Percentiles rank a stretch among this genome's conserved stretches.
These are phyloP conservation scores for Pleurotus ostreatus DNA, from an alignment of 768 basidiomycete species.

Conservation along the genomic window DNA sequence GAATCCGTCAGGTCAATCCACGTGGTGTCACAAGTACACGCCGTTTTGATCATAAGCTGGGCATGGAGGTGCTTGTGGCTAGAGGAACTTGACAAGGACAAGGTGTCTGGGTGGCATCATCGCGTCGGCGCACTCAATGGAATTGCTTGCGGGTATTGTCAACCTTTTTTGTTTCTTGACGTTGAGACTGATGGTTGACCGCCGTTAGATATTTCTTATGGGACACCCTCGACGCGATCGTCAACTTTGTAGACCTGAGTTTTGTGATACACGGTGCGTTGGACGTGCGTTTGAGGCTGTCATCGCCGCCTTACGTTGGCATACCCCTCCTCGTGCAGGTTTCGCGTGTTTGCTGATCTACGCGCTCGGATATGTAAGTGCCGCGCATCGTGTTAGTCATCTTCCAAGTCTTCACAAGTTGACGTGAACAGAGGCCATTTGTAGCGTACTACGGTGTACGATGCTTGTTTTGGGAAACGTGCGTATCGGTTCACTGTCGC, in stretches of 20 bases:
- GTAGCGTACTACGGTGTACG: slow-evolving; percentile 74
- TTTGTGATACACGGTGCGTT: slow-evolving; percentile 72
- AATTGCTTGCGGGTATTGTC: slow-evolving; percentile 60
- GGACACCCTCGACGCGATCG: slow-evolving; percentile 70
- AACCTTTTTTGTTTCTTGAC: not conserved
- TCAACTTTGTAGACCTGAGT: slow-evolving; percentile 67
- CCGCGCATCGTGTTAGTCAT: too few species aligned
- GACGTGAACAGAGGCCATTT: slow-evolving; percentile 54
- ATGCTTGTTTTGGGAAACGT: slow-evolving; percentile 83
- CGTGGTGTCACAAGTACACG: slow-evolving; percentile 71
- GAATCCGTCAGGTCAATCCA: slow-evolving; percentile 53
- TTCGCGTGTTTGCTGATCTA: slow-evolving; percentile 64
- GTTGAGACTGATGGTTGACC: not conserved
- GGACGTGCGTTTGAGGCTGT: not conserved
- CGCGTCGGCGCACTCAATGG: slow-evolving; percentile 55
- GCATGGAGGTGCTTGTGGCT: slow-evolving; percentile 50
- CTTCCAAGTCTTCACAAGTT: too few species aligned
- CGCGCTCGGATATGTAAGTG: slow-evolving; percentile 59
- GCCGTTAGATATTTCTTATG: slow-evolving; percentile 69
- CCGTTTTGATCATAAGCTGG: slow-evolving; percentile 61
- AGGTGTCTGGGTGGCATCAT: slow-evolving; percentile 74
- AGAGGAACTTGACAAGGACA: slow-evolving; percentile 49
- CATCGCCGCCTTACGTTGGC: not conserved
- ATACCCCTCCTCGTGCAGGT: slow-evolving; percentile 28
- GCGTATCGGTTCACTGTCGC: slow-evolving; percentile 17